phyloP scores from a whole-genome alignment of 202 grass and related monocot genomes.

The Bolboschoenoplectus hybrid region DNA sequence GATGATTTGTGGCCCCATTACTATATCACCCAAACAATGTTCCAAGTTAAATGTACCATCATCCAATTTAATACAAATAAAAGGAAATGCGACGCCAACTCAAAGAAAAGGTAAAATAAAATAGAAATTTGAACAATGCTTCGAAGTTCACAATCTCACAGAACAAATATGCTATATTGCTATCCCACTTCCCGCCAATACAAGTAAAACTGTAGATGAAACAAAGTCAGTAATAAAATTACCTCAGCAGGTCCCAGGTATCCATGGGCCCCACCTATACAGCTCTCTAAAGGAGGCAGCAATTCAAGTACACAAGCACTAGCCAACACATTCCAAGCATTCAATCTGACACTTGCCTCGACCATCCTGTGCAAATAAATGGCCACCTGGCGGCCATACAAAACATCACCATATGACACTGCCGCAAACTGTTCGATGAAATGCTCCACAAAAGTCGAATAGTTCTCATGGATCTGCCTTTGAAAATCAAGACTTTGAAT shows the following conservation, averaged over 20 bases:
- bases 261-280: constrained; percentile 58
- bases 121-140: constrained; percentile 11
- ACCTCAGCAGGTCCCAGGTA: constrained; percentile 95
- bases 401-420: constrained; percentile 77
- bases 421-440: constrained; percentile 81
- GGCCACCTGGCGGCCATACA: constrained; percentile 83
- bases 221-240: constrained; percentile 30
- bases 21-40: background rate
- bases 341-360: constrained; percentile 59
- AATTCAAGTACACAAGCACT: constrained; percentile 74
- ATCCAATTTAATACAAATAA: background rate
- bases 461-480: constrained; percentile 82
- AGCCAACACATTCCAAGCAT: constrained; percentile 76
- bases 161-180: background rate
- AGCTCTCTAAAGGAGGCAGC: constrained; percentile 74
- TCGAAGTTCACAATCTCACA: background rate
- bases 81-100: background rate
- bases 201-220: constrained; percentile 36
- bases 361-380: constrained; percentile 83
- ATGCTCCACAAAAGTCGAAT: constrained; percentile 81
- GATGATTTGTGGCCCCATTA: background rate
- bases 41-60: background rate
- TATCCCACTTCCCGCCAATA: background rate
- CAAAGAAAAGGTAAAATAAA: background rate
- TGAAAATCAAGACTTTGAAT: constrained; percentile 69